phyloP scores from a whole-genome alignment of 2,329 filamentous ascomycete genomes.

The Penicillium glabrum region DNA sequence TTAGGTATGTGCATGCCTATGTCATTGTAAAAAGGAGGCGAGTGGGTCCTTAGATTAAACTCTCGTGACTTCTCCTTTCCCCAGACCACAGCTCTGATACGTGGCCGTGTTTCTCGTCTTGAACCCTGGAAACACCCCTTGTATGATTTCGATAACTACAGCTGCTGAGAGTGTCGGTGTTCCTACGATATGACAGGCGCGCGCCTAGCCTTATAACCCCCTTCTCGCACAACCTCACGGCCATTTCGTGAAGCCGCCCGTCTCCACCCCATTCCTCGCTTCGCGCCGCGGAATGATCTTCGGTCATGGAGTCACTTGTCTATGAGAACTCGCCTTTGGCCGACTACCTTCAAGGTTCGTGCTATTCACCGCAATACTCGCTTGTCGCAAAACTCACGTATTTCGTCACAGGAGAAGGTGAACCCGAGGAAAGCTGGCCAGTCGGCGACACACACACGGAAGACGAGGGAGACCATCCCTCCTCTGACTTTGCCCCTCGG shows the following conservation, averaged over 20 bases:
- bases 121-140: constrained; percentile 1
- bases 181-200: constrained; percentile 54
- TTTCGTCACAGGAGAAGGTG: constrained; percentile 44
- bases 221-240: constrained; percentile 91
- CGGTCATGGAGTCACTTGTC: constrained; percentile 79
- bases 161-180: constrained; percentile 7
- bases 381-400: constrained; percentile 6
- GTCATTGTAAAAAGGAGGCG: constrained; percentile 18
- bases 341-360: constrained; percentile 81
- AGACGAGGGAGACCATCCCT: constrained; percentile 28
- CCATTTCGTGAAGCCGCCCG: constrained; percentile 10
- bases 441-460: constrained; percentile 31
- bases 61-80: constrained; percentile 30
- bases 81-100: constrained; percentile 20
- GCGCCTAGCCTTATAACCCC: constrained; percentile 75
- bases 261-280: constrained; percentile 18
- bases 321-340: constrained; percentile 85
- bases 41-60: constrained; percentile 25
- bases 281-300: constrained; percentile 30
- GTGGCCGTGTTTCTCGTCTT: constrained; percentile 12
- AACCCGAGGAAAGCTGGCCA: constrained; percentile 42
- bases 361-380: background rate
- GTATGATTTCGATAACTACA: background rate
- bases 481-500: constrained; percentile 50
- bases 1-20: background rate